These are phyloP conservation scores for Cyberlindnera maritima DNA, from an alignment of 805 yeast species.

Conservation along the genomic window DNA sequence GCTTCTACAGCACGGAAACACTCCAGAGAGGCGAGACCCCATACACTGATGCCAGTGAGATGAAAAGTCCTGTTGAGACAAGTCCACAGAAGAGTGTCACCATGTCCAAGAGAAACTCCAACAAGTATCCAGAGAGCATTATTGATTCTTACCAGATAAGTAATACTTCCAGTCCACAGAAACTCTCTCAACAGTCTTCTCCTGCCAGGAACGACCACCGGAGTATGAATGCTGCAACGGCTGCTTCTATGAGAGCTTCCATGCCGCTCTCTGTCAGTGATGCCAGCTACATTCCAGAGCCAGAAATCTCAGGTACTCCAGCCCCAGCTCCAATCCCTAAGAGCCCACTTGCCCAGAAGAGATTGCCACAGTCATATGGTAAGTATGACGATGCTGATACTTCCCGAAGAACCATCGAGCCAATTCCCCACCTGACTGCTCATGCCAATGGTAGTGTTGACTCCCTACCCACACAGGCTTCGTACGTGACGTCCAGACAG, in stretches of 20 bases:
- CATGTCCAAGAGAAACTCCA: slow-evolving; percentile 5
- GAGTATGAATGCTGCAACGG: slow-evolving; percentile 11
- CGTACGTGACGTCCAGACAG: slow-evolving; percentile 7
- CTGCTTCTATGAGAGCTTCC: slow-evolving; percentile 9
- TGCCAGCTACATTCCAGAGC: slow-evolving; percentile 22
- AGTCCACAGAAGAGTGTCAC: background rate
- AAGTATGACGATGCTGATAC: background rate
- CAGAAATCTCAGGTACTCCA: slow-evolving; percentile 12
- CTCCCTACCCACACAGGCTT: slow-evolving; percentile 3
- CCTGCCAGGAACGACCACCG: background rate
- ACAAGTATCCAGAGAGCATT: slow-evolving; percentile 25
- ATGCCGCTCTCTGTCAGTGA: slow-evolving; percentile 12
- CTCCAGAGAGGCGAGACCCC: slow-evolving; percentile 12
- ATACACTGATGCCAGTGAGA: slow-evolving; percentile 14
- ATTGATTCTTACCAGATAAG: slow-evolving; percentile 24
- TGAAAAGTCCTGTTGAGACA: slow-evolving; percentile 3
- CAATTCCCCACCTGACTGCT: slow-evolving; percentile 5
- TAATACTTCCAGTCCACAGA: slow-evolving; percentile 9
- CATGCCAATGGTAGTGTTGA: slow-evolving; percentile 1
- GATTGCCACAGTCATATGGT: slow-evolving; percentile 1
- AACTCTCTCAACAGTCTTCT: slow-evolving; percentile 3
- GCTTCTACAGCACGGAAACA: slow-evolving; percentile 13
- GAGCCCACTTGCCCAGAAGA: slow-evolving; percentile 14
- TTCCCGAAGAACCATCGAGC: slow-evolving; percentile 2
- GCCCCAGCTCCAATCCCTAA: slow-evolving; percentile 24